Evolutionary conservation across 805 yeast species (phyloP).

Genomic region (Blastobotrys muscicola): DNA sequence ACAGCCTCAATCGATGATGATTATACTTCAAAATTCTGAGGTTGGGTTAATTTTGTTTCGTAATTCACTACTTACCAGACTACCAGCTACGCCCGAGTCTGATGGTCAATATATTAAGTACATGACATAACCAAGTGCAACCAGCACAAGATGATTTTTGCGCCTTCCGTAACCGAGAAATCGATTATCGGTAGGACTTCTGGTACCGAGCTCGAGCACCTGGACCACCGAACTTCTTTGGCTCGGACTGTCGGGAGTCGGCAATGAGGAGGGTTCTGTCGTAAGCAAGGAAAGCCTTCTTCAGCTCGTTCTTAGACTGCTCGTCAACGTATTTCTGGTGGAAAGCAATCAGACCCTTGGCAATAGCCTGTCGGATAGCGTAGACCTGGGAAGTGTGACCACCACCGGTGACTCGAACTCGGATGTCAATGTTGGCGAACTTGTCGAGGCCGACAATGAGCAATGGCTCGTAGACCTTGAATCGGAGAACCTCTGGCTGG

Average conservation of each 20-base stretch:
- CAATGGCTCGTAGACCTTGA: slow-evolving; percentile 99
- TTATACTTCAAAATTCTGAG: too few relatives aligned
- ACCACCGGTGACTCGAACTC: slow-evolving; percentile 99
- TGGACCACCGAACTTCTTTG: slow-evolving; percentile 99
- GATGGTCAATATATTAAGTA: too few relatives aligned
- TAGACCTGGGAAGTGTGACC: slow-evolving; percentile 99
- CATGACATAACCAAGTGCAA: too few relatives aligned
- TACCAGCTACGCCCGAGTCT: too few relatives aligned
- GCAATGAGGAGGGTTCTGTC: slow-evolving; percentile 99
- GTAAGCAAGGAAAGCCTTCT: slow-evolving; percentile 94
- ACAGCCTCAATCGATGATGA: too few relatives aligned
- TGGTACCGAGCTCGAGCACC: slow-evolving; percentile 99
- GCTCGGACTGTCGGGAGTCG: slow-evolving; percentile 99
- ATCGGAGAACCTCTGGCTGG: slow-evolving; percentile 97
- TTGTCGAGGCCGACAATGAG: slow-evolving; percentile 97
- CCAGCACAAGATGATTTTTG: too few relatives aligned
- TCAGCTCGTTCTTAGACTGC: slow-evolving; percentile 98
- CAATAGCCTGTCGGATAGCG: slow-evolving; percentile 99
- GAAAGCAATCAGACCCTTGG: slow-evolving; percentile 99
- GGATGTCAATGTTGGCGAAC: slow-evolving; percentile 96
- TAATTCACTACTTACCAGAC: too few relatives aligned
- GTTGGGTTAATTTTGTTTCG: too few relatives aligned
- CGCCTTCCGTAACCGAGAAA: neutral
- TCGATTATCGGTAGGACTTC: slow-evolving; percentile 94
- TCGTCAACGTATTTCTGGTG: slow-evolving; percentile 99